Evolutionary conservation across 1,284 basidiomycete species (phyloP), one percentile per base, ranked within the genome.

Genomic region (Ceratorhiza oryzae-sativae): DNA sequence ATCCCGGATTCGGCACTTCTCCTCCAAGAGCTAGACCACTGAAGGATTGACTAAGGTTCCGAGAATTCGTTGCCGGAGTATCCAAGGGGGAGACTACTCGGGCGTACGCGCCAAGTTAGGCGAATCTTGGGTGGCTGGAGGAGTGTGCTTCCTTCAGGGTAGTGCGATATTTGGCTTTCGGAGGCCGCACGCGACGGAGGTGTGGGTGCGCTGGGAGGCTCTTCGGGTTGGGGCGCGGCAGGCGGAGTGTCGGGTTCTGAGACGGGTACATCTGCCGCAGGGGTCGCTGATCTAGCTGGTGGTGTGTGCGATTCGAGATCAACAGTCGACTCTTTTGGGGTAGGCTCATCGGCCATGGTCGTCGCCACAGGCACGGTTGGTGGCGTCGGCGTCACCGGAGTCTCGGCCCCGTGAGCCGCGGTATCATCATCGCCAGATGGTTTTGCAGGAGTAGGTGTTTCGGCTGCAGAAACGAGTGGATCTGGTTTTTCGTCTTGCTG

Each of bases 1-100:
- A 87, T 8, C 84, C 84, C 3, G 36, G 12, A 45, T 67, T 67
- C 0, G 84, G 77, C 1, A 83, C 82, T 78, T 91, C 90, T 3
- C 85, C 87, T 27, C 88, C 88, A 23, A 90, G 79, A 0, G 87
- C 84, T 9, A 91, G 83, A 55, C 86, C 86, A 4, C 87, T 82
- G 72, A 89, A 84, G 1, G 88, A 84, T 20, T 81, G 82, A n/a
- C 23, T 48, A 23, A 49, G 15, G 56, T 85, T 83, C 51, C 86
- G 72, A 10, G 71, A 73, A 23, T 73, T 61, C 13, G 75, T 71
- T 1, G 79, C 75, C 18, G 82, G 80, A 48, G 79, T 82, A 25
- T 87, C 87, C 41, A 90, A 80, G 30, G 91, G 90, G 3, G 83
- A 83, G 25, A 86, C 83, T 41, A 85, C 79, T 72, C 61, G 71